phyloP scores from a whole-genome alignment of 352 stramenopile genomes.

The Phytophthora sansomeana region DNA sequence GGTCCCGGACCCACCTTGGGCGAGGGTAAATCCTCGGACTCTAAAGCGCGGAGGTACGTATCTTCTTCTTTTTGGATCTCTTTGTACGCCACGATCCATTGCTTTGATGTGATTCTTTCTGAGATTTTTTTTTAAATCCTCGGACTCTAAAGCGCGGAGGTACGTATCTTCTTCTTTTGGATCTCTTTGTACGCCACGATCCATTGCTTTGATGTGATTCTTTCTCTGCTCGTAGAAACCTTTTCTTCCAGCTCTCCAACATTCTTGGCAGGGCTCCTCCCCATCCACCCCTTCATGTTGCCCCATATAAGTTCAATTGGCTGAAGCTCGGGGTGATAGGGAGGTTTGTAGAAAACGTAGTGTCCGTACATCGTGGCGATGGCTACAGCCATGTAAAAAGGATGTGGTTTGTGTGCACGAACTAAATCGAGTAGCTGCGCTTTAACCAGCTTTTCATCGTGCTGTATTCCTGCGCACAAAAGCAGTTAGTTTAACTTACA shows the following conservation, averaged over 20 bases:
- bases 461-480: too few species aligned
- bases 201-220: too few species aligned
- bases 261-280: background rate
- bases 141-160: too few species aligned
- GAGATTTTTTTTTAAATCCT: too few species aligned
- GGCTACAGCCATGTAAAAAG: background rate
- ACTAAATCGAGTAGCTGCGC: background rate
- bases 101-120: background rate
- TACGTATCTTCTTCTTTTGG: too few species aligned
- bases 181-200: too few species aligned
- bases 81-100: background rate
- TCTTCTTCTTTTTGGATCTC: background rate
- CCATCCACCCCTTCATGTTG: background rate
- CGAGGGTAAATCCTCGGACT: background rate
- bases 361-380: background rate
- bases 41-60: background rate
- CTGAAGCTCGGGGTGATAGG: background rate
- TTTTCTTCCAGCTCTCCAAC: background rate
- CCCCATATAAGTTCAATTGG: background rate
- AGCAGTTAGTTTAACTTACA: too few species aligned
- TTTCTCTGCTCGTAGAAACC: background rate
- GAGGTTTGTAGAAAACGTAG: background rate
- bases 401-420: background rate
- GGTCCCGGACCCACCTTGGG: too few species aligned
- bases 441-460: background rate